Conservation (phyloP, 306 rosid genomes). For the Ormosia semicastrata region DNA sequence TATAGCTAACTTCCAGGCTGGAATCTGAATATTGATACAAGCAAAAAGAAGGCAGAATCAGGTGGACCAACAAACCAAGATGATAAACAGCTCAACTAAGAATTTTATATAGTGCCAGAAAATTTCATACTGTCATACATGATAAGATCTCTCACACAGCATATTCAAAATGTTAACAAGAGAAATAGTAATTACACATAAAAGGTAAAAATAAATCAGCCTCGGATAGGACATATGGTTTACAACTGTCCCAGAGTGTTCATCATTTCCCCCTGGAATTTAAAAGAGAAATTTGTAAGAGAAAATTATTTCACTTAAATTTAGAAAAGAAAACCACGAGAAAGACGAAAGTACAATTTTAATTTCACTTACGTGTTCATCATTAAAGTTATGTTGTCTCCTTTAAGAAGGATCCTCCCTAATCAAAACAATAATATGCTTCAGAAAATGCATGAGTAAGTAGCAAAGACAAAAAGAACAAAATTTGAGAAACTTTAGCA, state of each 20-base stretch:
- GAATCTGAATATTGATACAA: background rate
- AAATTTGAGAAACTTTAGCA: background rate
- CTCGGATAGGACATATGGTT: slow-evolving; percentile 1
- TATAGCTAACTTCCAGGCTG: background rate
- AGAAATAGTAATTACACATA: background rate
- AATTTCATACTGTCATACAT: background rate
- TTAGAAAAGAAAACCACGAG: background rate
- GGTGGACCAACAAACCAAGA: background rate
- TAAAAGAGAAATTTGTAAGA: background rate
- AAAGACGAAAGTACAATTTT: background rate
- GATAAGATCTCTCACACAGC: background rate
- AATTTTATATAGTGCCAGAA: background rate
- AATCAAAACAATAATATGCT: slow-evolving; percentile 5
- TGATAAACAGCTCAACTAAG: background rate
- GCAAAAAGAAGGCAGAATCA: background rate
- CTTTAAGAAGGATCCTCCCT: slow-evolving; percentile 91
- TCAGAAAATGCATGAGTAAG: slow-evolving; percentile 17
- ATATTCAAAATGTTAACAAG: slow-evolving; percentile 4
- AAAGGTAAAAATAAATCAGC: slow-evolving; percentile 15
- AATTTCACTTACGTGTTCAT: slow-evolving; percentile 68
- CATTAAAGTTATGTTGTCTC: slow-evolving; percentile 89
- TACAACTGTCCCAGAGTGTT: background rate
- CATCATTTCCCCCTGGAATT: slow-evolving; percentile 70
- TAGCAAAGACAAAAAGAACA: background rate
- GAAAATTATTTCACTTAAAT: background rate